Percentiles rank a stretch among this genome's conserved stretches.
Evolutionary conservation across 345 rosid genomes (phyloP).

Genomic region (Jatropha curcas): DNA sequence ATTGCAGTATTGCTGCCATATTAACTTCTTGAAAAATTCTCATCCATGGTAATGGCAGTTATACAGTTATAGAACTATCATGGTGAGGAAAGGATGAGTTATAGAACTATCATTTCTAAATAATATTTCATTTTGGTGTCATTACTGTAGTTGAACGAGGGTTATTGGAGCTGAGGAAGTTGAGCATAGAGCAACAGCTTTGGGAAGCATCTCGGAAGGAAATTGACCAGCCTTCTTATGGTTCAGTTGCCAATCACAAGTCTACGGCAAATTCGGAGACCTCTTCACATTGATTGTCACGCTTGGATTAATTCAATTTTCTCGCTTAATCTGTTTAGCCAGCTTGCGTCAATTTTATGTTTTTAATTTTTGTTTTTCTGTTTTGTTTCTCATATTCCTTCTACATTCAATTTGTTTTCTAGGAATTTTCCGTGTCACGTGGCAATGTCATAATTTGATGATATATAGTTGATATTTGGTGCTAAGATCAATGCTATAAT

Average conservation of each 20-base stretch:
- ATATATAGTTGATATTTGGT: not conserved
- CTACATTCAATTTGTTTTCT: constrained; percentile 5
- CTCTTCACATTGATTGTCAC: constrained; percentile 3
- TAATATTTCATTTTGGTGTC: not conserved
- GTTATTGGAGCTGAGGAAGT: constrained; percentile 70
- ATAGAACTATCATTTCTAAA: too few species aligned
- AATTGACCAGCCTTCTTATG: constrained; percentile 40
- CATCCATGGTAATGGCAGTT: not conserved
- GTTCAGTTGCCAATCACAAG: constrained; percentile 30
- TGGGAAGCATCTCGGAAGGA: constrained; percentile 88
- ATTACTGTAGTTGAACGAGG: constrained; percentile 70
- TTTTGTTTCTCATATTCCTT: not conserved
- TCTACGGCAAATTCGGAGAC: constrained; percentile 25
- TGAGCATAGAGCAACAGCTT: constrained; percentile 83
- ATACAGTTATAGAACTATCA: not conserved
- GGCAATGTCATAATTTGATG: constrained; percentile 1
- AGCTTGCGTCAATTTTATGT: constrained; percentile 9
- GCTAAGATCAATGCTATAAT: not conserved
- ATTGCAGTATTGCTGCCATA: not conserved
- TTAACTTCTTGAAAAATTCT: not conserved
- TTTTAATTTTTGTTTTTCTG: not conserved
- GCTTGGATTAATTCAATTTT: not conserved
- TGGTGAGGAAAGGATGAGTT: not conserved
- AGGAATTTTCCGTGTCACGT: constrained; percentile 9
- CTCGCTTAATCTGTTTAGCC: not conserved